Base-by-base conservation (phyloP, 2,329 filamentous ascomycete genomes). In the Exophiala lecanii-corni region DNA sequence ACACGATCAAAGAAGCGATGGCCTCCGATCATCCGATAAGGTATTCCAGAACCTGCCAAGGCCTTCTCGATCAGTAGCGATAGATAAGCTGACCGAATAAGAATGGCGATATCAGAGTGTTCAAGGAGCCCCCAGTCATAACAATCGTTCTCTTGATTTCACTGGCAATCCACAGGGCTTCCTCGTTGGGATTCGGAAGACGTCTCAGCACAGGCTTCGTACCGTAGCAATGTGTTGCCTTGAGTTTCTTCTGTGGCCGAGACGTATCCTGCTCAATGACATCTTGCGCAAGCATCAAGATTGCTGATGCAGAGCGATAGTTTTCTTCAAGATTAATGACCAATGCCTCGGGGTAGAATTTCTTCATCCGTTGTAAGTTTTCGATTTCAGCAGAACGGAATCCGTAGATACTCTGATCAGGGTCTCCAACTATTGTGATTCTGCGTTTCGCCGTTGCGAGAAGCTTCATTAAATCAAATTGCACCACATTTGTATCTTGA, bases 401-500 rank as follows among this genome's bases (percentile, higher is more conserved):
- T 15, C 91, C 87, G 61, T 97, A 98, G 44, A 98, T 98, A 62
- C 89, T 96, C 64, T 98, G 91, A 62, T 98, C 92, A 0, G 92
- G 91, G 60, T 98, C 91, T 23, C 91, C 92, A 3, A 98, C 92
- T 47, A 96, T 86, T 1, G 91, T 97, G 54, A 97, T 91, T n/a
- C 81, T 76, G 43, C 79, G 76, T 32, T 76, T 74, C 16, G 73
- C 68, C 47, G 87, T 80, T 2, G 89, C 87, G 57, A 98, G 82
- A 1, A 95, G 74, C 50, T 78, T 83, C 89, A 96, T 96, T 31
- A 98, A 70, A 55, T 96, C 88, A 58, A 94, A 97, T 63, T 98
- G 91, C 3, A 96, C 82, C 15, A 87, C 78, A 60, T 97, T 98
- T 5, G 91, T 97, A 65, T 98, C 91, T 65, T 98, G 91, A 51